These are phyloP conservation scores for Psilocybe tampanensis DNA, from an alignment of 768 basidiomycete species.

Conservation along the genomic window DNA sequence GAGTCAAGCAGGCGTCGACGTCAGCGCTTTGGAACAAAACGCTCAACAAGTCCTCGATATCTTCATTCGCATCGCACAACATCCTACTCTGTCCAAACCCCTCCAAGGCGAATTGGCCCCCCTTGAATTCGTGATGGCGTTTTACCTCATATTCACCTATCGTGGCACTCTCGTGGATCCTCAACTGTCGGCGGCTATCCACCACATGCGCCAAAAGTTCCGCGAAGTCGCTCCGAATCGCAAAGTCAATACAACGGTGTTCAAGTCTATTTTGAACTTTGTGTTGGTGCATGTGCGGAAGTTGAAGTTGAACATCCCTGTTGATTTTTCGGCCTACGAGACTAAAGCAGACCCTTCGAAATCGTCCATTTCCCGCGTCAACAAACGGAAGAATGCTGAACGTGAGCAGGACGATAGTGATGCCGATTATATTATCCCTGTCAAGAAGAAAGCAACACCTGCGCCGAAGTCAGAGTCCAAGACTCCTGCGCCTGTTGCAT, in stretches of 20 bases:
- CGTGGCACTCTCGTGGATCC: conserved; percentile 32
- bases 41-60: conserved; percentile 19
- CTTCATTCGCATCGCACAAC: conserved; percentile 20
- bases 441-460: conserved; percentile 1
- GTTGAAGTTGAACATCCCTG: neutral
- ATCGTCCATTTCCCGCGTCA: neutral
- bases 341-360: neutral
- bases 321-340: neutral
- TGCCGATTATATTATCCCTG: neutral
- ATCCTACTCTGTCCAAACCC: conserved; percentile 10
- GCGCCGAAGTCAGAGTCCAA: neutral
- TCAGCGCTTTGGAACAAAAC: neutral
- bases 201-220: conserved; percentile 27
- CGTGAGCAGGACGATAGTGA: neutral
- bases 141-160: conserved; percentile 41
- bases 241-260: conserved; percentile 11
- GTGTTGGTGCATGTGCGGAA: conserved; percentile 18
- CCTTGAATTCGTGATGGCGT: conserved; percentile 39
- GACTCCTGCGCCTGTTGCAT: neutral
- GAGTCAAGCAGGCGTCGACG: conserved; percentile 3
- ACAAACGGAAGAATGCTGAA: neutral
- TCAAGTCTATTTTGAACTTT: conserved; percentile 20
- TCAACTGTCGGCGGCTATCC: conserved; percentile 46
- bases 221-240: neutral
- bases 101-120: conserved; percentile 17